These are phyloP conservation scores for Ascochyta lentis DNA, from an alignment of 2,329 filamentous ascomycete species.

Conservation along the genomic window DNA sequence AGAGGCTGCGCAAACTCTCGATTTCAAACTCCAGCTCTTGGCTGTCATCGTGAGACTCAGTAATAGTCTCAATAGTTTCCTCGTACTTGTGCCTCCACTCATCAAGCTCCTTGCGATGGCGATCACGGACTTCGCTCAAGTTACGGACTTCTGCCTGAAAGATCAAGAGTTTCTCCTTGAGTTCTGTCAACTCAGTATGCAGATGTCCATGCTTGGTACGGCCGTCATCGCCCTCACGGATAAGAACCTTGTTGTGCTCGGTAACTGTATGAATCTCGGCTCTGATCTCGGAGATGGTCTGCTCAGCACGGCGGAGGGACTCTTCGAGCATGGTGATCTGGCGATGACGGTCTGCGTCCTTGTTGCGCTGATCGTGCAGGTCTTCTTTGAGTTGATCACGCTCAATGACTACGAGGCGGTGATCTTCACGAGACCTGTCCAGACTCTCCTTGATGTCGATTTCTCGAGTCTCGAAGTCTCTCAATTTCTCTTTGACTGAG, in stretches of 20 bases:
- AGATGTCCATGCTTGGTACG: constrained; percentile 26
- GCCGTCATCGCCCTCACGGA: constrained; percentile 26
- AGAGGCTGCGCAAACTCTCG: constrained; percentile 25
- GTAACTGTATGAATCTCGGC: constrained; percentile 26
- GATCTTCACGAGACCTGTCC: constrained; percentile 27
- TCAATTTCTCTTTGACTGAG: constrained; percentile 32
- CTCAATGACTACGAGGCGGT: constrained; percentile 30
- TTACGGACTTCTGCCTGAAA: constrained; percentile 31
- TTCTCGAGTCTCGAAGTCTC: constrained; percentile 26
- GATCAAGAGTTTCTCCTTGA: constrained; percentile 25
- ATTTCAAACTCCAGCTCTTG: constrained; percentile 36
- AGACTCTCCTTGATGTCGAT: constrained; percentile 26
- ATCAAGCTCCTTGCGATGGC: constrained; percentile 26
- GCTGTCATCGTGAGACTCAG: constrained; percentile 27
- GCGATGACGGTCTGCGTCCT: constrained; percentile 26
- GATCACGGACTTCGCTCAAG: constrained; percentile 27
- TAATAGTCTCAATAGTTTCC: constrained; percentile 31
- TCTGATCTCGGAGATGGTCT: constrained; percentile 20
- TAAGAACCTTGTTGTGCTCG: constrained; percentile 25
- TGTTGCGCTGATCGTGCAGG: constrained; percentile 26
- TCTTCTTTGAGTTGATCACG: constrained; percentile 34
- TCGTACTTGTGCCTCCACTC: constrained; percentile 36
- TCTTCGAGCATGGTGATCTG: constrained; percentile 27
- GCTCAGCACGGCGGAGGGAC: constrained; percentile 29
- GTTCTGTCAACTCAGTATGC: constrained; percentile 19